Base-by-base conservation (phyloP, 176 grass and related monocot genomes). In the Eragrostis nindensis region DNA sequence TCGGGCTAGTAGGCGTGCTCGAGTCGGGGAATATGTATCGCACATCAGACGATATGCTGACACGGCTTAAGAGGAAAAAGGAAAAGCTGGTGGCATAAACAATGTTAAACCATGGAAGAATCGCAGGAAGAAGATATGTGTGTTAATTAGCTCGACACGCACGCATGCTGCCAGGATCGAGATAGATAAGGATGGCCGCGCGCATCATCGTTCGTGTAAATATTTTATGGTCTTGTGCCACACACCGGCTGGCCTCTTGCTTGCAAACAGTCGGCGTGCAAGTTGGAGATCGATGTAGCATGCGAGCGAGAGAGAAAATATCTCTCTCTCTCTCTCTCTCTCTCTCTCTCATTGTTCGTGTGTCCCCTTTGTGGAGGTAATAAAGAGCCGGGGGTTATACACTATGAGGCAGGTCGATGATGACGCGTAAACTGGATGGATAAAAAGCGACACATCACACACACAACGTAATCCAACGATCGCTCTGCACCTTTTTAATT, bases 61-160 rank as follows among this genome's bases (percentile, higher is more conserved):
- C 32, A 53, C 12, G 2, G 18, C 13, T 46, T 18, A 10, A 3
- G 8, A 6, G 12, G 32, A 36, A 6, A 13, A 15, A 76, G 16
- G 22, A 62, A 41, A 54, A 2, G 29, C 49, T 61, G 32, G 17
- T 16, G 22, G 18, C 7, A 59, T 74, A 75, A 68, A 86, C 26
- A 48, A 86, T 48, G 30, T 24, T 2, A 74, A 47, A 55, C 46
- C 13, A 59, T 60, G 80, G 59, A 83, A 83, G 80, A 83, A 88
- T 88, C 74, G 27, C n/a, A 66, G 27, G 57, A 78, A 83, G 79
- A 56, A 83, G 79, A 56, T 9, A 16, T 36, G 18, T 48, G 54
- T 36, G 32, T 36, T 1, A 61, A 29, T 9, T 52, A 2, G 74
- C 5, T 42, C 21, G 65, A 40, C 40, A 48, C 73, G 29, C 14